Evolutionary conservation across 768 basidiomycete species (phyloP).

Genomic region (Pulveroboletus sp.): DNA sequence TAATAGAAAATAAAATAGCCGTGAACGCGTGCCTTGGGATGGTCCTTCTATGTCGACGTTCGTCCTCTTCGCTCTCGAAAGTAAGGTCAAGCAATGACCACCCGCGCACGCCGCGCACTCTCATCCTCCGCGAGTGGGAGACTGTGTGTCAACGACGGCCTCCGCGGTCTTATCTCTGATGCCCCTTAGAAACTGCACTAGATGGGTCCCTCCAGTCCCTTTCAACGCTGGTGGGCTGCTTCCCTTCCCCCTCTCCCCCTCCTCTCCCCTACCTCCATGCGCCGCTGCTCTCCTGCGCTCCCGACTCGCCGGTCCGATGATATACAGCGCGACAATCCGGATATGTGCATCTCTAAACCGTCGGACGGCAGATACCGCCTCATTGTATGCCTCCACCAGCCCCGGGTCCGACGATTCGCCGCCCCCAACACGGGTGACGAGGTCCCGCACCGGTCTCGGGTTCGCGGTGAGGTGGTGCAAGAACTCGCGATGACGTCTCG

Average conservation of each 20-base stretch:
- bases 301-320: constrained; percentile 58
- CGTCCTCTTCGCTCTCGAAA: no score
- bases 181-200: constrained; percentile 71
- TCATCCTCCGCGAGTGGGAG: no score
- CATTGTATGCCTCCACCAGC: constrained; percentile 57
- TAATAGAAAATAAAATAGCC: no score
- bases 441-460: constrained; percentile 54
- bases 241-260: constrained; percentile 17
- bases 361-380: constrained; percentile 60
- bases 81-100: no score
- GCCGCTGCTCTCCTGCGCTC: constrained; percentile 6
- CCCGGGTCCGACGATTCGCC: constrained; percentile 15
- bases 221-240: constrained; percentile 32
- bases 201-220: constrained; percentile 77
- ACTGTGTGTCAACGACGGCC: constrained; percentile 27
- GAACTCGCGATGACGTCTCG: constrained; percentile 74
- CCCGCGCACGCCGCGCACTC: no score
- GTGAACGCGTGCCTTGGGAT: no score
- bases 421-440: constrained; percentile 34
- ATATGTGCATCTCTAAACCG: constrained; percentile 74
- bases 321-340: constrained; percentile 68
- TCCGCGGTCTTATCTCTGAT: constrained; percentile 63
- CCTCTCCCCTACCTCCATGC: neutral
- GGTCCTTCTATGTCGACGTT: no score
- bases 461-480: constrained; percentile 58